These are phyloP conservation scores for Echinosphaeria canescens DNA, from an alignment of 2,329 filamentous ascomycete species.

Conservation along the genomic window DNA sequence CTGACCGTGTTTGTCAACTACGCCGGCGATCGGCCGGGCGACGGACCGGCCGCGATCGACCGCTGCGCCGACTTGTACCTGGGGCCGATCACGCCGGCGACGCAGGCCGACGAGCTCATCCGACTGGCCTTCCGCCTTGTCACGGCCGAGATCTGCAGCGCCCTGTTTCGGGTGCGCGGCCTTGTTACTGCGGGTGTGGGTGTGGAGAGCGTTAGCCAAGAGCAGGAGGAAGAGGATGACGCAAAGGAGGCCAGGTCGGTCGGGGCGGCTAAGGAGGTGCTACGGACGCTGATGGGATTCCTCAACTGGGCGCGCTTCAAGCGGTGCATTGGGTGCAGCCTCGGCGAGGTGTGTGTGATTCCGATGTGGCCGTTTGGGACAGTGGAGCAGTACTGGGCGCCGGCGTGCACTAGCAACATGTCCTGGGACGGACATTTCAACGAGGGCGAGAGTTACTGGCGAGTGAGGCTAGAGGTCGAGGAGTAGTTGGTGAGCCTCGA, in stretches of 20 bases:
- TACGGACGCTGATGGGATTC: slow-evolving; percentile 7
- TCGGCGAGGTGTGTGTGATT: slow-evolving; percentile 13
- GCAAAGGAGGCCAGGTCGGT: slow-evolving; percentile 3
- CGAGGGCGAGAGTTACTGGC: too few relatives aligned
- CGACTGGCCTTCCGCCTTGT: slow-evolving; percentile 17
- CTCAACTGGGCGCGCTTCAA: slow-evolving; percentile 14
- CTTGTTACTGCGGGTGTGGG: too few relatives aligned
- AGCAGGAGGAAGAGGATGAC: slow-evolving; percentile 3
- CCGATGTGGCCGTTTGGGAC: slow-evolving; percentile 16
- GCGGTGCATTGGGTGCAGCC: slow-evolving; percentile 10
- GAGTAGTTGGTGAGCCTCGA: too few relatives aligned
- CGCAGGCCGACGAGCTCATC: slow-evolving; percentile 20
- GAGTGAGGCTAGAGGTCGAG: too few relatives aligned
- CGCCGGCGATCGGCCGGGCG: slow-evolving; percentile 8
- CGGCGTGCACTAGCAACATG: too few relatives aligned
- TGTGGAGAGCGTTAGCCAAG: too few relatives aligned
- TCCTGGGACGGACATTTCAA: too few relatives aligned
- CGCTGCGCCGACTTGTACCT: slow-evolving; percentile 25
- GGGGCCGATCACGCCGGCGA: slow-evolving; percentile 9
- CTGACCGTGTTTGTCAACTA: slow-evolving; percentile 22
- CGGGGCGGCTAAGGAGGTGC: slow-evolving; percentile 1
- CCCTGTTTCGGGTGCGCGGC: slow-evolving; percentile 10
- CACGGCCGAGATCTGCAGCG: slow-evolving; percentile 14
- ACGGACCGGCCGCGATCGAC: slow-evolving; percentile 15
- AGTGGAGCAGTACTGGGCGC: slow-evolving; percentile 10